phyloP scores from a whole-genome alignment of 352 stramenopile species.

The Phytophthora boehmeriae region DNA sequence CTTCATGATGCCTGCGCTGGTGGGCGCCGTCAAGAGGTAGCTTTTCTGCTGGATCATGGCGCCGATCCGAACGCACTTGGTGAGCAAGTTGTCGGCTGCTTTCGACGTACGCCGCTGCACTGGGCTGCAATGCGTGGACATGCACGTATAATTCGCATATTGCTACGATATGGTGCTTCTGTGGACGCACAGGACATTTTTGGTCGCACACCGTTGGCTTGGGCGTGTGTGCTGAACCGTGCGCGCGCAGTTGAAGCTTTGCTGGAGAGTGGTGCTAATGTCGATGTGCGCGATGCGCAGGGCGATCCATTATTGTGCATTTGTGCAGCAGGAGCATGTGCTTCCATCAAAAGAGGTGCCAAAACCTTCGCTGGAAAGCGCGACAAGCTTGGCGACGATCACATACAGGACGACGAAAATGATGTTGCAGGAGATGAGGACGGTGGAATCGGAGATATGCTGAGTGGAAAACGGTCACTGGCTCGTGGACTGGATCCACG shows the following conservation, averaged over 20 bases:
- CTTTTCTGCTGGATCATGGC: slow-evolving; percentile 73
- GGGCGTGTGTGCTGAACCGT: slow-evolving; percentile 78
- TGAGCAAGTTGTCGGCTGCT: slow-evolving; percentile 73
- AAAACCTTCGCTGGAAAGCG: slow-evolving; percentile 27
- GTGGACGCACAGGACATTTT: slow-evolving; percentile 71
- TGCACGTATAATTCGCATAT: slow-evolving; percentile 54
- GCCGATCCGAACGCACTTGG: slow-evolving; percentile 67
- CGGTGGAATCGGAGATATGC: slow-evolving; percentile 22
- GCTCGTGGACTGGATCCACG: slow-evolving; percentile 49
- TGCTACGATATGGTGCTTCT: slow-evolving; percentile 62
- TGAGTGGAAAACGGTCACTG: slow-evolving; percentile 31
- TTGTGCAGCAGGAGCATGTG: slow-evolving; percentile 55
- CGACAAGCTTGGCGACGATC: slow-evolving; percentile 27
- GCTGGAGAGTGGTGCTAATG: slow-evolving; percentile 57
- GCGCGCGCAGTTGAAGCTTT: slow-evolving; percentile 61
- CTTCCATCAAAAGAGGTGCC: slow-evolving; percentile 28
- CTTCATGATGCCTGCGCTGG: slow-evolving; percentile 70
- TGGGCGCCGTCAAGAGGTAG: slow-evolving; percentile 60
- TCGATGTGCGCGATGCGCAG: slow-evolving; percentile 64
- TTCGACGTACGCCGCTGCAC: slow-evolving; percentile 73
- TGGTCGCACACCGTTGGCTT: slow-evolving; percentile 70
- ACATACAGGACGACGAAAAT: slow-evolving; percentile 27
- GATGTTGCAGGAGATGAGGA: slow-evolving; percentile 33
- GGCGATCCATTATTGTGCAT: slow-evolving; percentile 74
- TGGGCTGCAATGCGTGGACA: slow-evolving; percentile 84